Evolutionary conservation across 2,329 filamentous ascomycete genomes (phyloP).

Genomic region (Calycina herbarum): DNA sequence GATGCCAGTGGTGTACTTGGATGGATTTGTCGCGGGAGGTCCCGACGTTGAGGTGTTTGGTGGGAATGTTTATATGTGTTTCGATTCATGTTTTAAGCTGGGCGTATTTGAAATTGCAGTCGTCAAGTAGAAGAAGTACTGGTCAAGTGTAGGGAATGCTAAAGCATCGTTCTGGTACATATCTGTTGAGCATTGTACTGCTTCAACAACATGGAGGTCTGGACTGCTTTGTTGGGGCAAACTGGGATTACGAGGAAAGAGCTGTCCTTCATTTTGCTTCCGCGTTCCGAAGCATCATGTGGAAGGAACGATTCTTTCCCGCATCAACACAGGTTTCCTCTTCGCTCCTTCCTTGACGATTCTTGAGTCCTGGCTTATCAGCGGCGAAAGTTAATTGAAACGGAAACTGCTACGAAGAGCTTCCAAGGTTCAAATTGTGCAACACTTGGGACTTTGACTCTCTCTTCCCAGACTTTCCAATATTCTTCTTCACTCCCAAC

Average conservation of each 20-base stretch:
- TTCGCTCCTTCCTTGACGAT: neutral
- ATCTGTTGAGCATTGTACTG: neutral
- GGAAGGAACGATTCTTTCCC: neutral
- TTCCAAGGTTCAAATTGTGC: no score
- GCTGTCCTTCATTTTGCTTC: neutral
- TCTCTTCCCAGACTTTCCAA: no score
- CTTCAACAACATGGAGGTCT: no score
- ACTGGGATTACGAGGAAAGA: neutral
- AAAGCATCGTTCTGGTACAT: neutral
- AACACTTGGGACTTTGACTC: no score
- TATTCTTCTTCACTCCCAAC: no score
- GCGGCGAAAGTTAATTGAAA: no score
- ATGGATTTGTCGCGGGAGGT: neutral
- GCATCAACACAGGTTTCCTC: neutral
- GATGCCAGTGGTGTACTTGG: neutral
- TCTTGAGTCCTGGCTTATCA: no score
- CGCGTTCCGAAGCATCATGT: neutral
- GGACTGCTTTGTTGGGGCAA: neutral
- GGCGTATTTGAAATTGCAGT: neutral
- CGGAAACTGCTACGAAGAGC: no score
- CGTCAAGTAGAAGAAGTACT: neutral
- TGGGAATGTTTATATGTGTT: neutral
- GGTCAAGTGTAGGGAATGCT: slow-evolving; percentile 6
- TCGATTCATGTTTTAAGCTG: slow-evolving; percentile 1
- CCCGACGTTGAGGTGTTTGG: neutral